Base-by-base conservation (phyloP, 139 green algal species). In the Chlamydomonas schloesseri region DNA sequence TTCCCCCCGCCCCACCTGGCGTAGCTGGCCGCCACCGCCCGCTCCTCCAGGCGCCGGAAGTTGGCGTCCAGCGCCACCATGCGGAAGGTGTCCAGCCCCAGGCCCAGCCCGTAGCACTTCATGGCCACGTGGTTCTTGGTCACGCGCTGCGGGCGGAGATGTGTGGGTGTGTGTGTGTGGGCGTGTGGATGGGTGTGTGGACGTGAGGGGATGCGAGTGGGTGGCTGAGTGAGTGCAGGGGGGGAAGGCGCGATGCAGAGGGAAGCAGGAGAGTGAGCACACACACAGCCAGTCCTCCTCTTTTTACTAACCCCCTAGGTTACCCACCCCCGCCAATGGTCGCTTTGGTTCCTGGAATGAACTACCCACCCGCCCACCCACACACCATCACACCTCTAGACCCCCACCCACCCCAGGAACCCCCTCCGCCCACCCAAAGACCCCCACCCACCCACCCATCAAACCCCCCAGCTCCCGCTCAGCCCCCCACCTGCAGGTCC, bases 21-120 rank as follows among this genome's bases (percentile, higher is more conserved):
- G 89, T 97, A 99, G 3, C 91, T 86, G 46, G 86, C 79, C 58
- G 94, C 58, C 47, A 98, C 78, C 13, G 33, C 29, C 14, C 86
- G 65, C 13, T 90, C 85, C 65, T 98, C 92, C 81, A 99, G 93
- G 79, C 96, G 96, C 58, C 95, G 88, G 93, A 99, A 99, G 90
- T 98, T 96, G 57, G 94, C 94, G 62, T 98, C 96, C 57, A 99
- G 95, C 24, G 97, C 96, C 50, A 99, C 94, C 89, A 99, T 96
- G 75, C 97, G 93, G 94, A 99, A 99, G 28, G 93, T 98, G 90
- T 99, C 95, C 72, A 99, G 94, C 36, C 97, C 98, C 82, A 99
- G 95, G 1, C 98, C 98, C 70, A 99, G 93, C n/a, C 94, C 96
- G 88, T 99, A 99, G 91, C 95, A 99, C 86, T 97, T 95, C 93